These are phyloP conservation scores for Leishmania amazonensis DNA, from an alignment of 208 protist genomes.

Conservation along the genomic window DNA sequence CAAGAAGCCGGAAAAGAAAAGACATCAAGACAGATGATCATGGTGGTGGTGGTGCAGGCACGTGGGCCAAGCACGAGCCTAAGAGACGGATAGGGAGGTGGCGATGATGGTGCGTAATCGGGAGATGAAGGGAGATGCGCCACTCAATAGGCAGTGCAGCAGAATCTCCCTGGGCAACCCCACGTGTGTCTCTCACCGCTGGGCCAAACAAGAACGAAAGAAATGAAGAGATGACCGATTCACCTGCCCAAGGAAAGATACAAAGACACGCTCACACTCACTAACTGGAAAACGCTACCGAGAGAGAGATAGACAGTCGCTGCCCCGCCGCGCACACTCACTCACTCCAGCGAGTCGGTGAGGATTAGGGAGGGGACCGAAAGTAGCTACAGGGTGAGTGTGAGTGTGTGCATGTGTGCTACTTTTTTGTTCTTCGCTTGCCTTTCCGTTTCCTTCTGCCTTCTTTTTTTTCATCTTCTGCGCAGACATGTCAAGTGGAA, in stretches of 20 bases:
- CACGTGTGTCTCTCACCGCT: not conserved
- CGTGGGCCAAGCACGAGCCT: not conserved
- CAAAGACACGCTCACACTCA: not conserved
- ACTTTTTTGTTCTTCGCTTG: constrained; percentile 9
- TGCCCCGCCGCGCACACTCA: not conserved
- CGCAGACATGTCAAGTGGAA: not conserved
- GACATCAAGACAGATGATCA: not conserved
- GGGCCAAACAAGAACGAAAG: not conserved
- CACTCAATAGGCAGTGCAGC: not conserved
- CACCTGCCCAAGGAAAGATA: not conserved
- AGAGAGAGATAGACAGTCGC: not conserved
- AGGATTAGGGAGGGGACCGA: not conserved
- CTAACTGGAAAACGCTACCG: not conserved
- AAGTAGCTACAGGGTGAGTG: not conserved
- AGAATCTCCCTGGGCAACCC: not conserved
- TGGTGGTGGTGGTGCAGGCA: too few species aligned
- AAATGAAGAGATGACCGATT: not conserved
- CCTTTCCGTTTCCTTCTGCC: not conserved
- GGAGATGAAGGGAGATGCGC: not conserved
- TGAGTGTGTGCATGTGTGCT: not conserved
- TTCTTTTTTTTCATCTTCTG: not conserved
- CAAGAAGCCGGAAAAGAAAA: not conserved
- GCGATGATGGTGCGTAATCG: not conserved
- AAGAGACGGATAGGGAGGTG: not conserved
- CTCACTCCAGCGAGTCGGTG: not conserved